phyloP scores from a whole-genome alignment of 768 basidiomycete species.

The Austroboletus eburneus region DNA sequence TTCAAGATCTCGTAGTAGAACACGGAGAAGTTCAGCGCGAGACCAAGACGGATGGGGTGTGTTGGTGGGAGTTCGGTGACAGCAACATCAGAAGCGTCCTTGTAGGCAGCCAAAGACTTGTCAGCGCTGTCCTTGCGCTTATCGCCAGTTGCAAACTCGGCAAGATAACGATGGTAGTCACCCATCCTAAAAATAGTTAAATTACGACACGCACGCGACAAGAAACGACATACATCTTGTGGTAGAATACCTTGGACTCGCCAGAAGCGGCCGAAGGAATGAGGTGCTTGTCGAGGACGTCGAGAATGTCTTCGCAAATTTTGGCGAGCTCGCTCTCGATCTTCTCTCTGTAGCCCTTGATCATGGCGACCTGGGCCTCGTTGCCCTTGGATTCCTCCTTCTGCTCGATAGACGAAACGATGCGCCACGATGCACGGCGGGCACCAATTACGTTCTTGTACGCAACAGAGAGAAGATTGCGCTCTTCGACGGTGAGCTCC shows the following conservation, averaged over 20 bases:
- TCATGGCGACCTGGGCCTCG: slow-evolving; percentile 93
- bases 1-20: slow-evolving; percentile 99
- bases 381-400: slow-evolving; percentile 99
- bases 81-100: slow-evolving; percentile 96
- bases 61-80: slow-evolving; percentile 93
- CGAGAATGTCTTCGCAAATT: slow-evolving; percentile 98
- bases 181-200: slow-evolving; percentile 72
- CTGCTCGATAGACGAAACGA: slow-evolving; percentile 97
- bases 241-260: slow-evolving; percentile 99
- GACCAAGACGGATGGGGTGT: slow-evolving; percentile 97
- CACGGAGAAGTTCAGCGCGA: slow-evolving; percentile 98
- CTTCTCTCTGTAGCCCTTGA: slow-evolving; percentile 97
- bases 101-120: slow-evolving; percentile 96
- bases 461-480: slow-evolving; percentile 94
- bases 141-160: slow-evolving; percentile 97
- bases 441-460: slow-evolving; percentile 99
- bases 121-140: slow-evolving; percentile 96
- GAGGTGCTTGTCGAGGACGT: slow-evolving; percentile 96
- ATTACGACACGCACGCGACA: not conserved
- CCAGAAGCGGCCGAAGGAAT: slow-evolving; percentile 95
- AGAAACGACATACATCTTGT: slow-evolving; percentile 79
- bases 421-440: slow-evolving; percentile 96
- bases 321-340: slow-evolving; percentile 95
- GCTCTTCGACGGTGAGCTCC: slow-evolving; percentile 97
- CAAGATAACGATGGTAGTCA: slow-evolving; percentile 98